Percentiles rank a stretch among this genome's conserved stretches.
Evolutionary conservation across 2,329 filamentous ascomycete species (phyloP).

Genomic region (Blumeria hordei): DNA sequence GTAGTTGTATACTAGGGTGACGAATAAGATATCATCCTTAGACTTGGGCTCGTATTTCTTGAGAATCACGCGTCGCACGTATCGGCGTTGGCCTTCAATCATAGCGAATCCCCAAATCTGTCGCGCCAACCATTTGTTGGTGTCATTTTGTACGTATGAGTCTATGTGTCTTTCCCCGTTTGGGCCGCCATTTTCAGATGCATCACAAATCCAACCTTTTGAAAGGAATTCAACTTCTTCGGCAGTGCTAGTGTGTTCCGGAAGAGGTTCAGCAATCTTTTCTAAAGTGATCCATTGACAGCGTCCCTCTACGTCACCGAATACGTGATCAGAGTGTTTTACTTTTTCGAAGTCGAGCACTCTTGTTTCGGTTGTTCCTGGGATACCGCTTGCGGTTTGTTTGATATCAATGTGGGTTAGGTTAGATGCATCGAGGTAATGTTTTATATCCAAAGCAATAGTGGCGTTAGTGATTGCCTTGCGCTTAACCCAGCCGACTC

Average conservation of each 20-base stretch:
- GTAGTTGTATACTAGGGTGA: slow-evolving; percentile 21
- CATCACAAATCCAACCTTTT: slow-evolving; percentile 25
- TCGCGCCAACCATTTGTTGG: slow-evolving; percentile 26
- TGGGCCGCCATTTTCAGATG: slow-evolving; percentile 18
- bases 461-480: slow-evolving; percentile 34
- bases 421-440: slow-evolving; percentile 20
- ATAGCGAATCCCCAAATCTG: slow-evolving; percentile 26
- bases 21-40: slow-evolving; percentile 14
- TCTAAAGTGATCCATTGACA: slow-evolving; percentile 18
- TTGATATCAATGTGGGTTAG: slow-evolving; percentile 29
- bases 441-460: slow-evolving; percentile 22
- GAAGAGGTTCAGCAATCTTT: slow-evolving; percentile 16
- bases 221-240: slow-evolving; percentile 11
- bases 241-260: neutral
- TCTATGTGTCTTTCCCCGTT: slow-evolving; percentile 22
- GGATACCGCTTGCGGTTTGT: slow-evolving; percentile 35
- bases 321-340: slow-evolving; percentile 34
- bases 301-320: slow-evolving; percentile 29
- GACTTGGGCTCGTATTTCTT: slow-evolving; percentile 14
- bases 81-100: slow-evolving; percentile 18
- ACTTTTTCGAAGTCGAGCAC: slow-evolving; percentile 28
- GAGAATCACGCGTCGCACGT: slow-evolving; percentile 18
- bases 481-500: slow-evolving; percentile 30
- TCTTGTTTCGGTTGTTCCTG: slow-evolving; percentile 32
- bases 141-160: slow-evolving; percentile 23